Conservation (phyloP, 2,329 filamentous ascomycete species). For the Ceratocystis diversiconidia region DNA sequence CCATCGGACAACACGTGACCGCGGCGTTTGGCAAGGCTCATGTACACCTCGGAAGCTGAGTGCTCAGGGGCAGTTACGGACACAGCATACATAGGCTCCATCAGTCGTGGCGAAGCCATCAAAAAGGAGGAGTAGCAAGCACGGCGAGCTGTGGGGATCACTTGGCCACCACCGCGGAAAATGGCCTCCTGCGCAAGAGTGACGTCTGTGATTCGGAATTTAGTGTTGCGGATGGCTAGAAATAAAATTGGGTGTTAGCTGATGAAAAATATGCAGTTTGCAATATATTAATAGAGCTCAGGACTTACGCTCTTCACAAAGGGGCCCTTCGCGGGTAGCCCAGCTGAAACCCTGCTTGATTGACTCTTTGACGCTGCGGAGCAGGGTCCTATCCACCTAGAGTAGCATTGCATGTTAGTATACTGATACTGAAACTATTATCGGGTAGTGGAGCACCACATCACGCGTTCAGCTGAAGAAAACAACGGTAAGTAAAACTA, state of each 20-base stretch:
- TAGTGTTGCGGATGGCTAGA: constrained; percentile 85
- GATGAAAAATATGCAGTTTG: constrained; percentile 5
- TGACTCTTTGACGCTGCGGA: constrained; percentile 77
- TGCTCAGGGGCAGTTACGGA: constrained; percentile 88
- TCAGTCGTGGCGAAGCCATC: constrained; percentile 88
- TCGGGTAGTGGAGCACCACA: neutral
- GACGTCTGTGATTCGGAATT: constrained; percentile 91
- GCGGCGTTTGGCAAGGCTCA: constrained; percentile 71
- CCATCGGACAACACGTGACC: constrained; percentile 92
- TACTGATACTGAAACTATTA: constrained; percentile 13
- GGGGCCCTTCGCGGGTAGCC: constrained; percentile 85
- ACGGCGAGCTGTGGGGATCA: constrained; percentile 85
- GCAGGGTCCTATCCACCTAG: constrained; percentile 77
- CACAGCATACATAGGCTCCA: constrained; percentile 91
- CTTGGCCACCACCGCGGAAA: constrained; percentile 87
- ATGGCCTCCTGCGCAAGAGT: constrained; percentile 79
- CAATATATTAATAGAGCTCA: neutral
- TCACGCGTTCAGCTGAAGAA: no score
- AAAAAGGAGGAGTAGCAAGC: constrained; percentile 94
- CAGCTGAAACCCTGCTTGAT: constrained; percentile 94
- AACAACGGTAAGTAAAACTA: neutral
- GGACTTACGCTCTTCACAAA: constrained; percentile 88
- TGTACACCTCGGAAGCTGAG: constrained; percentile 79
- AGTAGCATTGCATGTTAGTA: constrained; percentile 18
- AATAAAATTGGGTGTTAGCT: neutral